Evolutionary conservation across 1,284 basidiomycete species (phyloP).

Genomic region (Agaricales sp.): DNA sequence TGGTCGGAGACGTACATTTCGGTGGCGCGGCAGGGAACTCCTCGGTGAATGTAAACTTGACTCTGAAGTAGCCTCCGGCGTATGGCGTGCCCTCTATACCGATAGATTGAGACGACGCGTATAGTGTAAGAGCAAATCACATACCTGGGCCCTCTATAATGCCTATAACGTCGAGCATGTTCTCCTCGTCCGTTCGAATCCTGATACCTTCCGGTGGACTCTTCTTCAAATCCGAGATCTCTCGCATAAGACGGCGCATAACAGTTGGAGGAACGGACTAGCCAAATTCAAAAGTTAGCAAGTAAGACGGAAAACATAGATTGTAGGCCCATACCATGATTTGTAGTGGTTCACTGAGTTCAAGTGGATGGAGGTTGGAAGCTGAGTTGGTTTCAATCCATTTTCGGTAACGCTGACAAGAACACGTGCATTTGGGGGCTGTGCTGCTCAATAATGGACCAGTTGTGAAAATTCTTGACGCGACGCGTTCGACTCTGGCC

Average conservation of each 20-base stretch:
- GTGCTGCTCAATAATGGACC: not conserved
- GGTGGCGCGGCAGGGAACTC: conserved; percentile 89
- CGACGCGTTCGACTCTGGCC: too few relatives aligned
- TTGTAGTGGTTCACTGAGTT: not conserved
- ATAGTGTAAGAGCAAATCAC: conserved; percentile 17
- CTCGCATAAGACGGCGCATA: conserved; percentile 74
- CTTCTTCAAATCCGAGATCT: conserved; percentile 68
- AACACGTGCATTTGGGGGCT: not conserved
- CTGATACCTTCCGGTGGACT: conserved; percentile 85
- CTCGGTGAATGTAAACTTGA: conserved; percentile 80
- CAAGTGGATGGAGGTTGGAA: not conserved
- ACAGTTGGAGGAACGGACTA: conserved; percentile 30
- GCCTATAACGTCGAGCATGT: conserved; percentile 72
- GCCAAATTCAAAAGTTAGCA: not conserved
- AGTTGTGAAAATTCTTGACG: not conserved
- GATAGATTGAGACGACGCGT: conserved; percentile 9
- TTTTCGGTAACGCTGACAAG: not conserved
- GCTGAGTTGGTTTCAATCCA: not conserved
- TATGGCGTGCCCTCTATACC: conserved; percentile 80
- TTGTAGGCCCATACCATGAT: not conserved
- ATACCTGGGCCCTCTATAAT: conserved; percentile 74
- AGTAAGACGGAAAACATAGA: not conserved
- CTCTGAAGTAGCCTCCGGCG: conserved; percentile 82
- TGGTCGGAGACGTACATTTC: conserved; percentile 56
- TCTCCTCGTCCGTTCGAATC: conserved; percentile 74